phyloP scores from a whole-genome alignment of 2,329 filamentous ascomycete genomes.

The Exophiala aquamarina region DNA sequence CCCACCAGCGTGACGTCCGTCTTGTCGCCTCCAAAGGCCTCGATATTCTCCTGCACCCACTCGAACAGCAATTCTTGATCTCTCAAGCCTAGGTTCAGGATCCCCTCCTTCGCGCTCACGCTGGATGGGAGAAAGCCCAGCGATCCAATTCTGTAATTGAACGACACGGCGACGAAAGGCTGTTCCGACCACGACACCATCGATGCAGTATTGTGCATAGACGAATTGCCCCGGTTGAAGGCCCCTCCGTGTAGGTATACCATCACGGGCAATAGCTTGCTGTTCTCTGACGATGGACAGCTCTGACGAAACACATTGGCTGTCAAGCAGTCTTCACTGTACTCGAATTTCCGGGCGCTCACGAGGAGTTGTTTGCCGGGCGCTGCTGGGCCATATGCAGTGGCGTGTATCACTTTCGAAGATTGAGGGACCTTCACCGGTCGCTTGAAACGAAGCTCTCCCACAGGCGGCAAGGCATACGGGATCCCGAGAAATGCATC shows the following conservation, averaged over 20 bases:
- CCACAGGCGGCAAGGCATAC: conserved; percentile 49
- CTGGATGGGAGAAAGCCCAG: conserved; percentile 38
- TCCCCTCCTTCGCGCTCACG: conserved; percentile 29
- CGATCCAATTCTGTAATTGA: conserved; percentile 47
- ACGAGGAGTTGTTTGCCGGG: conserved; percentile 48
- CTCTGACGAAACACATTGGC: conserved; percentile 32
- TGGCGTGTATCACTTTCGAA: conserved; percentile 36
- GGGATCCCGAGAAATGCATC: conserved; percentile 51
- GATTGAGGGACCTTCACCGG: conserved; percentile 32
- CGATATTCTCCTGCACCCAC: conserved; percentile 34
- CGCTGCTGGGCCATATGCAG: conserved; percentile 35
- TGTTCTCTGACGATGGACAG: conserved; percentile 29
- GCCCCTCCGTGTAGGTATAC: conserved; percentile 47
- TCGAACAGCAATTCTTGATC: conserved; percentile 37
- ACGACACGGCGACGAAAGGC: conserved; percentile 44
- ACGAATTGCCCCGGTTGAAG: conserved; percentile 19
- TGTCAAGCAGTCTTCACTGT: conserved; percentile 32
- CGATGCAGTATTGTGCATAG: conserved; percentile 58
- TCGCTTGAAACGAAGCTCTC: conserved; percentile 47
- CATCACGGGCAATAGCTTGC: conserved; percentile 38
- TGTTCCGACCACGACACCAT: conserved; percentile 53
- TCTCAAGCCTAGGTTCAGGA: conserved; percentile 42
- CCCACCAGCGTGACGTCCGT: conserved; percentile 53
- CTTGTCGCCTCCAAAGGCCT: conserved; percentile 36
- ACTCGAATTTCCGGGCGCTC: conserved; percentile 49